A percentile compares a stretch with the other conserved stretches of the same genome.
Conservation (phyloP, 2,329 filamentous ascomycete species). For the Chlorencoelia australis region DNA sequence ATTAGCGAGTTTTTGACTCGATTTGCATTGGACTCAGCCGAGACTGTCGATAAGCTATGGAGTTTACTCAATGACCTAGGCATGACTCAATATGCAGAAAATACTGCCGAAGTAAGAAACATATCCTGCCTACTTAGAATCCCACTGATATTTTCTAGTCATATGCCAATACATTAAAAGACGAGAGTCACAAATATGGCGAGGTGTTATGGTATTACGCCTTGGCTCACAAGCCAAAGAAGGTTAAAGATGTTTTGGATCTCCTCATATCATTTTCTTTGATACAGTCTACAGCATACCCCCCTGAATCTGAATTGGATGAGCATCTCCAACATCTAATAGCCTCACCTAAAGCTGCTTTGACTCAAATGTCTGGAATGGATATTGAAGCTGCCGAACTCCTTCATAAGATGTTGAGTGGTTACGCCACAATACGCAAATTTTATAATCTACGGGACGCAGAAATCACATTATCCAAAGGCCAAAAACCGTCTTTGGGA, state of each 20-base stretch:
- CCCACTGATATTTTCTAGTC: constrained; percentile 43
- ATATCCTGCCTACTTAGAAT: background rate
- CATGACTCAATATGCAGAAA: constrained; percentile 68
- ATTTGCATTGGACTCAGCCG: constrained; percentile 60
- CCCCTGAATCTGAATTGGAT: constrained; percentile 62
- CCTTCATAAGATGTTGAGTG: constrained; percentile 76
- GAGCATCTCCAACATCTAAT: constrained; percentile 60
- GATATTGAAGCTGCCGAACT: constrained; percentile 77
- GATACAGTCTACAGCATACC: constrained; percentile 74
- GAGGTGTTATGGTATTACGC: constrained; percentile 87
- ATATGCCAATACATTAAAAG: constrained; percentile 69
- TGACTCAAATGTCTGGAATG: constrained; percentile 60
- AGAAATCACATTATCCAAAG: constrained; percentile 32
- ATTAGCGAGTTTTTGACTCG: constrained; percentile 63
- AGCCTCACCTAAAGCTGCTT: constrained; percentile 57
- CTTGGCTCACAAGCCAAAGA: constrained; percentile 65
- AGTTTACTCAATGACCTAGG: constrained; percentile 66
- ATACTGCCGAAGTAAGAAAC: constrained; percentile 65
- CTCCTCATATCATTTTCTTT: constrained; percentile 81
- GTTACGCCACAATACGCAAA: constrained; percentile 81
- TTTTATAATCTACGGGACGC: constrained; percentile 87
- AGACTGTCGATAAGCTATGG: constrained; percentile 74
- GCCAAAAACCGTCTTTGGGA: constrained; percentile 28
- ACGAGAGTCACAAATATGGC: constrained; percentile 68
- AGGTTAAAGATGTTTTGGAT: constrained; percentile 78